Evolutionary conservation across 768 basidiomycete species (phyloP), one percentile per base, ranked within the genome.

Genomic region (Daedalea quercina): DNA sequence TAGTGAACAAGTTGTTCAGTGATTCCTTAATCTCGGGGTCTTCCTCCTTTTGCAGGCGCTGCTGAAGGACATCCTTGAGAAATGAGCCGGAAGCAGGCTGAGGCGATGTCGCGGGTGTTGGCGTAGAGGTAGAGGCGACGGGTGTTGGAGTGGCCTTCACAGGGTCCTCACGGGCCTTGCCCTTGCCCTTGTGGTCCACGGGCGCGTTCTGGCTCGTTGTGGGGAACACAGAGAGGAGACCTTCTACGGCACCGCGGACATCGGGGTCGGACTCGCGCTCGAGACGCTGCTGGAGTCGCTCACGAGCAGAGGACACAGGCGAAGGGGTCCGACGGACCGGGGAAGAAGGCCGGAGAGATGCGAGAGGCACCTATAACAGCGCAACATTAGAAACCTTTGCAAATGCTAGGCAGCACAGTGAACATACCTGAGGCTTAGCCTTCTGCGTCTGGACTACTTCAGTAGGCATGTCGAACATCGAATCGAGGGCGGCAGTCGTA

Each of bases 151-250:
- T n/a, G n/a, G n/a, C n/a, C 17, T 15, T 52, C 24, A 9, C 8
- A 15, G 31, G 53, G 31, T 25, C 34, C 50, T 35, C 53, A 42
- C 52, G 53, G 8, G 58, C 60, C 47, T 60, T 65, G 17, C 62
- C 62, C 54, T 62, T 62, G 41, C 56, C 62, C 49, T 59, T 57
- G 42, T 33, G 40, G 15, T 53, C 59, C 7, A 49, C 49, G 4
- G 63, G 50, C 13, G 23, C 9, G 9, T n/a, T 9, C 7, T 46
- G 15, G 51, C 31, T 12, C 35, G 9, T 3, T 24, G 40, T 7
- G 19, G 47, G 34, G 23, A 55, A 4, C 23, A 34, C 28, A 57
- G 51, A 52, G 31, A 25, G 26, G 9, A 52, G 44, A 45, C 47
- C 20, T 37, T 57, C 47, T 54, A 51, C 40, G 19, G 42, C 34